phyloP scores from a whole-genome alignment of 208 protist species.

The Naegleria fowleri region DNA sequence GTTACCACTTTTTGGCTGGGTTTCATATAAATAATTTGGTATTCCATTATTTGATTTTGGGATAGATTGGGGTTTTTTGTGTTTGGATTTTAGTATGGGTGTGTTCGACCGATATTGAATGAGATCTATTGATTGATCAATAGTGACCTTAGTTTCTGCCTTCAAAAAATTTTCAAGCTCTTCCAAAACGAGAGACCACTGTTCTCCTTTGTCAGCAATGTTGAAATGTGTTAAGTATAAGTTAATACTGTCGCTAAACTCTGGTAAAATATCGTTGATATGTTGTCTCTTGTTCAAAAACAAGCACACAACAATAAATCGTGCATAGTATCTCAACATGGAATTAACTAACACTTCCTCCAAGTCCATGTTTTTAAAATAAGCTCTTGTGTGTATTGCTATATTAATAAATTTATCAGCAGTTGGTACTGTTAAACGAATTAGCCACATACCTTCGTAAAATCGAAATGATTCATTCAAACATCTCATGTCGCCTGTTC shows the following conservation, averaged over 20 bases:
- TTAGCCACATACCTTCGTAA: background rate
- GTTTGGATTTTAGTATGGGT: background rate
- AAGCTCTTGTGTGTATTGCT: background rate
- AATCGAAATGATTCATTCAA: constrained; percentile 23
- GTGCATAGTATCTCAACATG: constrained; percentile 24
- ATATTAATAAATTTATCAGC: no score
- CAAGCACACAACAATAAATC: constrained; percentile 25
- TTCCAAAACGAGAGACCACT: constrained; percentile 9
- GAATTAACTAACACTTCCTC: background rate
- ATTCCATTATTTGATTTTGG: no score
- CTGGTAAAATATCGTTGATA: background rate
- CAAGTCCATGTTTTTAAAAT: constrained; percentile 9
- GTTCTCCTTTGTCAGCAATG: background rate
- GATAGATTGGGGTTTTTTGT: background rate
- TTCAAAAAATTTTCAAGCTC: constrained; percentile 28
- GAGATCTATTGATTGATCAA: background rate
- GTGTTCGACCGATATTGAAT: background rate
- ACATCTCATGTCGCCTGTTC: constrained; percentile 21
- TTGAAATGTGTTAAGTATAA: background rate
- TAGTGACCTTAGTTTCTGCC: background rate
- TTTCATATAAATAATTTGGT: background rate
- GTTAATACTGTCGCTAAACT: background rate
- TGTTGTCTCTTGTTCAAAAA: background rate
- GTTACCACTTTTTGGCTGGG: background rate
- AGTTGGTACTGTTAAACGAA: no score